phyloP scores from a whole-genome alignment of 139 green algal species.

The Picochlorum sp. region DNA sequence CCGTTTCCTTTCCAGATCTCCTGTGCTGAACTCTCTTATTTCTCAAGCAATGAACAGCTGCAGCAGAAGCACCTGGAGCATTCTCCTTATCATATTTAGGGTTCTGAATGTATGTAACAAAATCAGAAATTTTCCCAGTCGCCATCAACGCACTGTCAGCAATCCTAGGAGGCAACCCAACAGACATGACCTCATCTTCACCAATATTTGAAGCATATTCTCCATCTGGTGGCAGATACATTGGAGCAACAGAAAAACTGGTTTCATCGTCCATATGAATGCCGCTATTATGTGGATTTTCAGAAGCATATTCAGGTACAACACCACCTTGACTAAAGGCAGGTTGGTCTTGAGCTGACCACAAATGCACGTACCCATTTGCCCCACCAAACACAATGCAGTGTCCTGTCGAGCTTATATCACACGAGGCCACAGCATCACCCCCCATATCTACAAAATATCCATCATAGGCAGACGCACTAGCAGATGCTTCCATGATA shows the following conservation, averaged over 20 bases:
- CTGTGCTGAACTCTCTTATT: conserved; percentile 40
- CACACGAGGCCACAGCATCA: conserved; percentile 32
- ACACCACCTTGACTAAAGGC: conserved; percentile 1
- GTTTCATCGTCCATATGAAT: conserved; percentile 5
- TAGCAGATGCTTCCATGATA: conserved; percentile 35
- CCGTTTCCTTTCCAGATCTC: neutral
- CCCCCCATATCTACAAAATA: conserved; percentile 37
- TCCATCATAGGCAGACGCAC: neutral
- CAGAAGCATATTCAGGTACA: neutral
- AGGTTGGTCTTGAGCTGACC: conserved; percentile 23
- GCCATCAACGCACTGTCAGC: conserved; percentile 24
- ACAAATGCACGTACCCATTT: conserved; percentile 74
- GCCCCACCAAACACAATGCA: conserved; percentile 53
- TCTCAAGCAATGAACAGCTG: conserved; percentile 25
- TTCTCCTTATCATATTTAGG: conserved; percentile 42
- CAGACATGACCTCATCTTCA: conserved; percentile 13
- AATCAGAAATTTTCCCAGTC: conserved; percentile 62
- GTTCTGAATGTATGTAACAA: conserved; percentile 74
- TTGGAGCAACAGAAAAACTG: neutral
- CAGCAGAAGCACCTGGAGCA: conserved; percentile 22
- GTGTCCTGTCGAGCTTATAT: conserved; percentile 47
- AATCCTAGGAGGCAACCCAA: conserved; percentile 41
- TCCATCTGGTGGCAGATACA: neutral
- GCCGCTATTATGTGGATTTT: neutral
- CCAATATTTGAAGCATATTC: conserved; percentile 39